Base-by-base conservation (phyloP, 2,329 filamentous ascomycete genomes). In the Ilyonectria destructans region DNA sequence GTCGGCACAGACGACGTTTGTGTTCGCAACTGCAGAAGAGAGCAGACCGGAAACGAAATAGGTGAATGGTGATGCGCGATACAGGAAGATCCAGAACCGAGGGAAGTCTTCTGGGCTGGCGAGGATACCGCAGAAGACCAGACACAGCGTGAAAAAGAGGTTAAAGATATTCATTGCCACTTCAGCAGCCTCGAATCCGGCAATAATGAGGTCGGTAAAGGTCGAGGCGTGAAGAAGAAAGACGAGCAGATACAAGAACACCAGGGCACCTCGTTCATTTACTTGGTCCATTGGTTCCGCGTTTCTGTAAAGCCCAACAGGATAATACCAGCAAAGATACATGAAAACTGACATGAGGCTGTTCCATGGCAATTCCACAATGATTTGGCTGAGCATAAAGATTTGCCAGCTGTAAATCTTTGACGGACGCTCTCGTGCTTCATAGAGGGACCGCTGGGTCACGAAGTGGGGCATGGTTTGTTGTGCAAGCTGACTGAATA, bases 11-110 rank as follows among this genome's bases (percentile, higher is more conserved):
- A 23, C 23, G 23, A 23, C 23, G 23, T 23, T 23, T 23, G 23
- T 23, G 23, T 23, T 23, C 23, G 23, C 23, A 23, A 23, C 23
- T 4, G 23, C 23, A 0, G 88, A 88, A 0, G 91, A 87, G 0
- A 96, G 80, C 83, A 97, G 90, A 23, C 91, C 93, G 12, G 88
- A 87, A 29, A 96, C 89, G n/a, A 96, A 83, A 78, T 97, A 97
- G 0, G 92, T 95, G 74, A 97, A 93, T 0, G 95, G 94, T 0
- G 91, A 94, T 56, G 94, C 82, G 54, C 92, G 89, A 81, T 96
- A 96, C 75, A 77, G 71, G 29, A 76, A 74, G 37, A 77, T 74
- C 75, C 75, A 81, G 68, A 88, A 88, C 4, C 89, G 89, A 2
- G 90, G 91, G 26, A 86, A 80, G 13, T 86, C 87, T 8, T 89